Evolutionary conservation across 2,329 filamentous ascomycete genomes (phyloP).

Genomic region (Fulvia fulva): DNA sequence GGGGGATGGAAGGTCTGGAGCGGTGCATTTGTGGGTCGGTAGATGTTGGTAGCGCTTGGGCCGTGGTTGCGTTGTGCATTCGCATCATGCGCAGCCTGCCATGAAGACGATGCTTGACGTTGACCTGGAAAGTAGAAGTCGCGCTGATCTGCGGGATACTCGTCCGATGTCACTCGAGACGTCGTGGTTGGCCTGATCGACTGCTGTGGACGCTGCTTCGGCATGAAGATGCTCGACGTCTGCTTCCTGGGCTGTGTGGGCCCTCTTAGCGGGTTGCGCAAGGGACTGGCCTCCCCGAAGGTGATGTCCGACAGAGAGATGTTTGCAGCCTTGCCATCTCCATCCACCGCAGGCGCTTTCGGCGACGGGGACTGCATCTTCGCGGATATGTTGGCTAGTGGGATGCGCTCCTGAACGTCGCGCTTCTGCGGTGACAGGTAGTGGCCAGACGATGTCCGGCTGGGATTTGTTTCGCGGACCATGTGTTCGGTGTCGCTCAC

Average conservation of each 20-base stretch:
- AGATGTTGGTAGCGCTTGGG: slow-evolving; percentile 34
- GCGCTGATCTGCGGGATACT: neutral
- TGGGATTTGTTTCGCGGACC: slow-evolving; percentile 21
- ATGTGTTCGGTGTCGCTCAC: slow-evolving; percentile 7
- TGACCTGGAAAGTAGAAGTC: slow-evolving; percentile 27
- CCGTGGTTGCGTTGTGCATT: slow-evolving; percentile 19
- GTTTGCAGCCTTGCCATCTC: slow-evolving; percentile 16
- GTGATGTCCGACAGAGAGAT: slow-evolving; percentile 36
- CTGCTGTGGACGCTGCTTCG: slow-evolving; percentile 18
- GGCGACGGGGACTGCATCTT: slow-evolving; percentile 31
- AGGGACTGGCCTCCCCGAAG: slow-evolving; percentile 57
- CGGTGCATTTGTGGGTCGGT: slow-evolving; percentile 46
- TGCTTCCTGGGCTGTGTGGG: slow-evolving; percentile 18
- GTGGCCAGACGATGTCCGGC: slow-evolving; percentile 18
- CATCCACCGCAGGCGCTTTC: slow-evolving; percentile 10
- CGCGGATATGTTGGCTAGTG: slow-evolving; percentile 32
- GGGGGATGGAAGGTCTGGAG: slow-evolving; percentile 48
- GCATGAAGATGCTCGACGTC: slow-evolving; percentile 27
- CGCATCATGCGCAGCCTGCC: neutral
- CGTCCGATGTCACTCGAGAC: neutral
- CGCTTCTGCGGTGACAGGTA: slow-evolving; percentile 21
- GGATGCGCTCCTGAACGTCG: slow-evolving; percentile 14
- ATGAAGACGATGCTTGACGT: slow-evolving; percentile 1
- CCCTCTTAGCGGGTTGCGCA: slow-evolving; percentile 43
- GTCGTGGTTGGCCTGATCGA: slow-evolving; percentile 11